Evolutionary conservation across 257 asterid genomes (phyloP), one percentile per base, ranked within the genome.

Genomic region (Perilla frutescens): DNA sequence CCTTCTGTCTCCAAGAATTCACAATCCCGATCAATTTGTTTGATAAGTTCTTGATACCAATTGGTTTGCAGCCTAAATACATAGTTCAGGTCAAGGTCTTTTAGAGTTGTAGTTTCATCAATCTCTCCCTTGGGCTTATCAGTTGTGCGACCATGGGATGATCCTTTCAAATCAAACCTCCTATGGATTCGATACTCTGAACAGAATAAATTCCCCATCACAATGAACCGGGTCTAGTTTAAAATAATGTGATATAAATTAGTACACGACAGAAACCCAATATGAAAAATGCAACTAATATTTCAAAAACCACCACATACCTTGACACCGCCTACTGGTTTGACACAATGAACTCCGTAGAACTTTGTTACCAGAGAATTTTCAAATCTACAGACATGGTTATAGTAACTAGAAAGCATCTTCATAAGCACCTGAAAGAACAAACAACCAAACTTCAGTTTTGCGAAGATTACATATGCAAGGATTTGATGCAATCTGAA

Each of bases 301-400:
- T 34, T 34, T 34, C 37, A 2, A 2, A 34, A 34, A 34, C 37
- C 37, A 34, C 37, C 3, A 9, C 48, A 2, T 43, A 95, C 99
- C 96, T 95, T 95, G 20, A 90, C 86, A 10, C 99, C 97, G 6
- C 98, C 98, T 14, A 90, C 91, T 37, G 98, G 98, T 84, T 95
- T 95, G 71, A 95, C 97, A 72, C 99, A 95, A 76, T 95, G 99
- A 72, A 95, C 98, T 1, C 99, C 98, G 37, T 47, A 95, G 81
- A 95, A 95, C 84, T 92, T 95, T 0, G 99, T 89, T 44, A 95
- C 92, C 2, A 95, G 90, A 62, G 99, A 87, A 75, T 89, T 92
- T 81, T 95, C 98, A 51, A 92, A 88, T 15, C 88, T 88, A 72
- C 87, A 80, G 3, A 92, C 91, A 26, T 95, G 99, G 73, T 87